Evolutionary conservation across 2,329 filamentous ascomycete species (phyloP), one percentile per base, ranked within the genome.

Genomic region (Ambrosiella cleistominuta): DNA sequence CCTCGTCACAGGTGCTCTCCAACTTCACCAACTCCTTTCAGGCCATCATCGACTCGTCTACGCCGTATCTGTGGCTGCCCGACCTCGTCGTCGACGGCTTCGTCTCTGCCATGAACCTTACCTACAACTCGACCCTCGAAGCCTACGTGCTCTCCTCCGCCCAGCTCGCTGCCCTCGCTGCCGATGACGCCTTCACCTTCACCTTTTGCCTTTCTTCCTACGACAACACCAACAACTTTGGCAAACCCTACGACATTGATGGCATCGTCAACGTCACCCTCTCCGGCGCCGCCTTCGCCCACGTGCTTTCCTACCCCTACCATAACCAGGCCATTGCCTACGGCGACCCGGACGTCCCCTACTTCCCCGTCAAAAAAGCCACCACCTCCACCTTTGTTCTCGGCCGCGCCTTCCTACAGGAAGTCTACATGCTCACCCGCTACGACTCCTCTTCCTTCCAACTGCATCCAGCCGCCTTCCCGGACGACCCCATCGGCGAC

Each of bases 371-470:
- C 56, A 75, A 79, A 63, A 76, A 77, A 60, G 71, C 78, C 9
- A 65, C 73, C 17, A 73, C 77, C 59, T 73, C 74, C 40, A 74
- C 80, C 62, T 76, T 79, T 66, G 76, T 83, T 11, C 74, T 88
- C 40, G 85, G 85, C 7, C 75, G 83, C 39, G 76, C 79, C 0
- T 87, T 88, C 62, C 69, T 88, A 57, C 85, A 88, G 65, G 83
- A 88, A 67, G 77, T 83, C 1, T 81, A 81, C 61, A 67, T 81
- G 5, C 72, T 79, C 38, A 78, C 74, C 35, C 75, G 74, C 62
- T 82, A 80, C 64, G 79, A 81, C 61, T 71, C 71, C 40, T 70
- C 67, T 13, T 66, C 67, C 11, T 81, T 80, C 65, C 77, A 76
- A 1, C 64, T 84, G 27, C 74, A 80, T 57, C 76, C 81, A 63